Conservation (phyloP, 495 filamentous ascomycete genomes). For the Xylaria venustula region DNA sequence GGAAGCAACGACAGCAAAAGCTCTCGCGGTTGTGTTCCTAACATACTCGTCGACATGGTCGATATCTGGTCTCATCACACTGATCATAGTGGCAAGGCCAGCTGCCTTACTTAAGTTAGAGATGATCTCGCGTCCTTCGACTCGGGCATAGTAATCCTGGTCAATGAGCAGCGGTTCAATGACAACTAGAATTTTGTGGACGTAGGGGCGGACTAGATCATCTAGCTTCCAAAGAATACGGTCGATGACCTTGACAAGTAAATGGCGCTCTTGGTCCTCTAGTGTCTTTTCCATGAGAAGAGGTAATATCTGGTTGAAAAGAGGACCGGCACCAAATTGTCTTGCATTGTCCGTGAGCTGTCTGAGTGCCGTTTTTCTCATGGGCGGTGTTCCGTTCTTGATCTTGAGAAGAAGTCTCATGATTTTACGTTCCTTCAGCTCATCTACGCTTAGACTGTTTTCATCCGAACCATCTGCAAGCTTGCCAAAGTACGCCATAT, state of each 20-base stretch:
- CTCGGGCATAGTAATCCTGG: constrained; percentile 98
- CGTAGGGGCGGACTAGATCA: constrained; percentile 92
- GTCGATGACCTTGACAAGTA: constrained; percentile 99
- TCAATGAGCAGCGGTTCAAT: constrained; percentile 98
- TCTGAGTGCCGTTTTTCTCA: constrained; percentile 98
- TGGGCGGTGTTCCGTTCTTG: constrained; percentile 98
- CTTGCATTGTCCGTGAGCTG: constrained; percentile 97
- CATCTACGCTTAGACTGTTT: constrained; percentile 85
- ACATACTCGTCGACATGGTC: constrained; percentile 99
- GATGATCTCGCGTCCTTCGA: constrained; percentile 98
- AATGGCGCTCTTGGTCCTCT: constrained; percentile 97
- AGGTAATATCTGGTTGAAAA: constrained; percentile 98
- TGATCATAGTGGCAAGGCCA: constrained; percentile 98
- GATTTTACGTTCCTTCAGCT: constrained; percentile 97
- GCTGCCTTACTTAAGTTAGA: constrained; percentile 96
- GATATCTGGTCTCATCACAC: constrained; percentile 97
- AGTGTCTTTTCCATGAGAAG: constrained; percentile 98
- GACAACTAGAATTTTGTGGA: constrained; percentile 98
- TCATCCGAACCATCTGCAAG: constrained; percentile 94
- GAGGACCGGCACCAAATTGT: constrained; percentile 89
- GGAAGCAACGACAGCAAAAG: constrained; percentile 95
- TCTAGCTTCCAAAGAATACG: constrained; percentile 98
- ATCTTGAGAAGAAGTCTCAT: constrained; percentile 96
- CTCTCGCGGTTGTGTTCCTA: constrained; percentile 96
- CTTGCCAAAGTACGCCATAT: constrained; percentile 99